Conservation (phyloP, 2,329 filamentous ascomycete species). For the Aspergillus cejpii region DNA sequence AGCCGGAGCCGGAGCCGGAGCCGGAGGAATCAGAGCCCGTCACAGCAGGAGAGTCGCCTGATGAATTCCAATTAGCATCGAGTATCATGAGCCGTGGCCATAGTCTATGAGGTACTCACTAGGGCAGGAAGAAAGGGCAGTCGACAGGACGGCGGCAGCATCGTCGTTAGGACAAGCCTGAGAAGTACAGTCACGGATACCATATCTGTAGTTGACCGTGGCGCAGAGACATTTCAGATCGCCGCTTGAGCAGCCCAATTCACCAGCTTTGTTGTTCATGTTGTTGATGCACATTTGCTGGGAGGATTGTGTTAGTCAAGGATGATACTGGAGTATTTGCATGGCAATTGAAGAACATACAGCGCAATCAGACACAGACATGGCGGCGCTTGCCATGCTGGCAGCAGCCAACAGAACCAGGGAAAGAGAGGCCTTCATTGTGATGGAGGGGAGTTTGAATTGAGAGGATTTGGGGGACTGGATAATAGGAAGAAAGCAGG, state of each 20-base stretch:
- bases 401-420: slow-evolving; percentile 27
- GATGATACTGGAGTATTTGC: not conserved
- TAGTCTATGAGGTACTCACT: not conserved
- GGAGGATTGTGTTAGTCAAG: slow-evolving; percentile 9
- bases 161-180: slow-evolving; percentile 40
- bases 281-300: slow-evolving; percentile 43
- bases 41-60: slow-evolving; percentile 9
- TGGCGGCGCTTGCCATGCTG: slow-evolving; percentile 21
- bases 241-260: slow-evolving; percentile 35
- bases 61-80: slow-evolving; percentile 7
- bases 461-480: slow-evolving; percentile 9
- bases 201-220: slow-evolving; percentile 38
- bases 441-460: slow-evolving; percentile 17
- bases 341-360: slow-evolving; percentile 17
- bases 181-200: slow-evolving; percentile 43
- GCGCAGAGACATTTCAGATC: slow-evolving; percentile 40
- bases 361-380: slow-evolving; percentile 27
- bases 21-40: slow-evolving; percentile 8
- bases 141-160: slow-evolving; percentile 26
- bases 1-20: slow-evolving; percentile 14
- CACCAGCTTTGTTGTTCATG: slow-evolving; percentile 38
- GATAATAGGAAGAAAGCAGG: not conserved
- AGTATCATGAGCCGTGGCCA: slow-evolving; percentile 14
- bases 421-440: slow-evolving; percentile 31
- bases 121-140: slow-evolving; percentile 34